phyloP scores from a whole-genome alignment of 192 early-diverging fungal genomes.

The Podila verticillata region DNA sequence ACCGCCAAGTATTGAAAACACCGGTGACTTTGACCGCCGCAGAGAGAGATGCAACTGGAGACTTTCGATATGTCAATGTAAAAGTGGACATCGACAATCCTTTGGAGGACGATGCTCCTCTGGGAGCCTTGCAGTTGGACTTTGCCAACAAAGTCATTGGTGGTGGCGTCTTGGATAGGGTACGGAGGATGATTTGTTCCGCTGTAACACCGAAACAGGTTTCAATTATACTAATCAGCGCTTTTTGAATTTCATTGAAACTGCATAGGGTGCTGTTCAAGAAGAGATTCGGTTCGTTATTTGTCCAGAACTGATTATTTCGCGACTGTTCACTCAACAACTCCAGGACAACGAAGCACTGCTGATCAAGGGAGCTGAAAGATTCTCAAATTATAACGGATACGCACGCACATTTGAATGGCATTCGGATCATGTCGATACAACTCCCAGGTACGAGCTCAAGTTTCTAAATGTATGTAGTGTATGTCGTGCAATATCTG shows the following conservation, averaged over 20 bases:
- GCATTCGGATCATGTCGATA: conserved; percentile 36
- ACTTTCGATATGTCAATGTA: conserved; percentile 16
- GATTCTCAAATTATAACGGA: conserved; percentile 47
- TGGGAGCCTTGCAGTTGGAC: conserved; percentile 30
- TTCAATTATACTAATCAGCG: background rate
- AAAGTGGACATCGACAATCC: conserved; percentile 24
- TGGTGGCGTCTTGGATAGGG: conserved; percentile 31
- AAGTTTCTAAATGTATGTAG: background rate
- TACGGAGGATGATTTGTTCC: background rate
- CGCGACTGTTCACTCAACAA: conserved; percentile 27
- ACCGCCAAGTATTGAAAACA: conserved; percentile 29
- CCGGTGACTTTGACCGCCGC: conserved; percentile 3
- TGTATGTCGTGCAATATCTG: background rate
- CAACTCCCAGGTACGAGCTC: conserved; percentile 23
- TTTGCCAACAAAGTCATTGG: conserved; percentile 49
- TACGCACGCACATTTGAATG: conserved; percentile 42
- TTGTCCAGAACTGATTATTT: conserved; percentile 45
- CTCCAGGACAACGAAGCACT: conserved; percentile 34
- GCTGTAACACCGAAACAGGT: too few species aligned
- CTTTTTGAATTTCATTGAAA: background rate
- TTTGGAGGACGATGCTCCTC: conserved; percentile 40
- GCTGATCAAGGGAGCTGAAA: conserved; percentile 43
- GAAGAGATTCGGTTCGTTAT: conserved; percentile 47
- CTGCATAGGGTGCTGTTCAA: conserved; percentile 38
- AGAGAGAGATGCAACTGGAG: conserved; percentile 4